Evolutionary conservation across 108 stramenopile species (phyloP).

Genomic region (Conticribra weissflogii): DNA sequence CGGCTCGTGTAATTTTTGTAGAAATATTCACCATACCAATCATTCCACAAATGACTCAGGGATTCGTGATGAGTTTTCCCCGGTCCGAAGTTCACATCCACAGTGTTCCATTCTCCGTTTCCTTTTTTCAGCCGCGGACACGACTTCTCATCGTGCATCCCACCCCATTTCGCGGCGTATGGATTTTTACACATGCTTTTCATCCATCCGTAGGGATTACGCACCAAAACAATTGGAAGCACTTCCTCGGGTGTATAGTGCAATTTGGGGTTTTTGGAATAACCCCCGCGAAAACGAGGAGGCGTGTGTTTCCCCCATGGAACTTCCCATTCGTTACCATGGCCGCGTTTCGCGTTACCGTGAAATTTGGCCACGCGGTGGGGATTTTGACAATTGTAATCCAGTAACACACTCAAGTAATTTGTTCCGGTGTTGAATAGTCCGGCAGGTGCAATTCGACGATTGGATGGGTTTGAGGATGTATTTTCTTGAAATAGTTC

Average conservation of each 20-base stretch:
- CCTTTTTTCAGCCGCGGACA: constrained; percentile 31
- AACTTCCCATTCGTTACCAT: constrained; percentile 68
- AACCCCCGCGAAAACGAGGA: constrained; percentile 15
- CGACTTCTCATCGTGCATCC: constrained; percentile 10
- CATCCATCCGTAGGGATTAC: constrained; percentile 82
- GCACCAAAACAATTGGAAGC: constrained; percentile 73
- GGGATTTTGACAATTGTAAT: constrained; percentile 67
- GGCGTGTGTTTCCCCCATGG: constrained; percentile 71
- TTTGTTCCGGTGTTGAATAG: constrained; percentile 93
- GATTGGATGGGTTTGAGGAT: constrained; percentile 34
- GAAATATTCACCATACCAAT: constrained; percentile 78
- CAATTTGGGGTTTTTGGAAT: constrained; percentile 22
- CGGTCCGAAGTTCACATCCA: constrained; percentile 63
- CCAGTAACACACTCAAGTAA: constrained; percentile 59
- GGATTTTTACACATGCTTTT: constrained; percentile 70
- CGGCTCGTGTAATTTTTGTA: constrained; percentile 19
- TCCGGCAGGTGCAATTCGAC: constrained; percentile 57
- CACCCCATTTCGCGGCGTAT: constrained; percentile 49
- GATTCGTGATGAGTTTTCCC: constrained; percentile 54
- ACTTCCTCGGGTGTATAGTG: constrained; percentile 43
- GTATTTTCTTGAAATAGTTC: constrained; percentile 39
- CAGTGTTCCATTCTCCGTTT: constrained; percentile 56
- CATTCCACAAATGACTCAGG: constrained; percentile 76
- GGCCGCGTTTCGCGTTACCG: constrained; percentile 42
- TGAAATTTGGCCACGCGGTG: constrained; percentile 35